These are phyloP conservation scores for Flaveria sonorensis DNA, from an alignment of 129 eudicot genomes.

Conservation along the genomic window DNA sequence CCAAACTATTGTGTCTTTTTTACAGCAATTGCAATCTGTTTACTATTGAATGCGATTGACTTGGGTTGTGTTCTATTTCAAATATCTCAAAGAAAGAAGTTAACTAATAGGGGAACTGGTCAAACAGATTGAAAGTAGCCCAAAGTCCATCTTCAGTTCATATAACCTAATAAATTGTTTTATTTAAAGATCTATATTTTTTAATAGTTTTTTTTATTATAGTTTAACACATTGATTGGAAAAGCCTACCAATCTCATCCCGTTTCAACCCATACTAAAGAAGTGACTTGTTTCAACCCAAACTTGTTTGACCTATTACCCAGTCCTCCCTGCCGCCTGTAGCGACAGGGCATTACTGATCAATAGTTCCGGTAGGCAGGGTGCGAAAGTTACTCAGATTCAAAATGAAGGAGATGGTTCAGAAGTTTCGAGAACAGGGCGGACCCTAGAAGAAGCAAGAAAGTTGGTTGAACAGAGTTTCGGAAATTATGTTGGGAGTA, in stretches of 20 bases:
- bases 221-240: background rate
- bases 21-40: background rate
- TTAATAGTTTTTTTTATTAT: background rate
- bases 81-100: background rate
- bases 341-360: constrained; percentile 24
- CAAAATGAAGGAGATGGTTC: constrained; percentile 51
- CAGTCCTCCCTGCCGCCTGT: background rate
- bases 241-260: background rate
- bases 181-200: background rate
- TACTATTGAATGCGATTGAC: background rate
- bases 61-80: background rate
- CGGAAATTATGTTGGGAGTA: constrained; percentile 98
- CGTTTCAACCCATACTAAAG: background rate
- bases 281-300: background rate
- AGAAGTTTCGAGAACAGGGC: constrained; percentile 67
- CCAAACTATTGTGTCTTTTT: constrained; percentile 7
- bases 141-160: background rate
- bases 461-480: constrained; percentile 96
- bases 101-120: background rate
- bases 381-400: constrained; percentile 75
- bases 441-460: constrained; percentile 92
- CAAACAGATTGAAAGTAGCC: background rate
- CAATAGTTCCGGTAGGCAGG: constrained; percentile 50
- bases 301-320: constrained; percentile 5
- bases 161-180: constrained; percentile 1